Evolutionary conservation across 805 yeast genomes (phyloP).

Genomic region (Schwanniomyces vanrijiae): DNA sequence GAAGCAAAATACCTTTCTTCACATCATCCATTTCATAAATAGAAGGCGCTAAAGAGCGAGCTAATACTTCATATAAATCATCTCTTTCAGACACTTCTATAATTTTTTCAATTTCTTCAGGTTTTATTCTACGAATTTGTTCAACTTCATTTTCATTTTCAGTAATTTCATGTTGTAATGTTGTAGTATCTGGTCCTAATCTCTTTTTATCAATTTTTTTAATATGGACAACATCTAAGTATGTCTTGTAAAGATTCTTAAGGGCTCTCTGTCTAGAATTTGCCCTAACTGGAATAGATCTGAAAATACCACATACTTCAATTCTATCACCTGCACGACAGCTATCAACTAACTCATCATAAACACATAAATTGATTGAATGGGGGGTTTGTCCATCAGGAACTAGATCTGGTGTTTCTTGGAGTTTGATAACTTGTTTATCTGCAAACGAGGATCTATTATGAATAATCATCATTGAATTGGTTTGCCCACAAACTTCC

Average conservation of each 20-base stretch:
- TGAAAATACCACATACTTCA: constrained; percentile 92
- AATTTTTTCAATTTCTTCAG: constrained; percentile 68
- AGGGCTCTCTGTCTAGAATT: constrained; percentile 83
- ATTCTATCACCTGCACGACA: constrained; percentile 96
- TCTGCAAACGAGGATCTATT: constrained; percentile 92
- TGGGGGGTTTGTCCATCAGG: constrained; percentile 99
- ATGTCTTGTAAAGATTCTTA: constrained; percentile 85
- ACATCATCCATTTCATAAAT: constrained; percentile 96
- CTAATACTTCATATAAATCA: constrained; percentile 81
- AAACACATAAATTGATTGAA: constrained; percentile 88
- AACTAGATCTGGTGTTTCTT: constrained; percentile 93
- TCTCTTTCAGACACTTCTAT: constrained; percentile 60
- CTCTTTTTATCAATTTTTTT: constrained; percentile 82
- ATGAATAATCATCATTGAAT: constrained; percentile 88
- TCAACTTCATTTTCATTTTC: constrained; percentile 73
- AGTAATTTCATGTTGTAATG: constrained; percentile 50
- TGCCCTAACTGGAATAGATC: constrained; percentile 88
- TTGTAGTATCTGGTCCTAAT: constrained; percentile 75
- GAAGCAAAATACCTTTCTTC: constrained; percentile 89
- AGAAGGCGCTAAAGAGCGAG: constrained; percentile 95
- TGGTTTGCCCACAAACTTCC: constrained; percentile 73
- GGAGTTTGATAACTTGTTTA: constrained; percentile 90
- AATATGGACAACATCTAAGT: constrained; percentile 90
- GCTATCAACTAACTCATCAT: constrained; percentile 92
- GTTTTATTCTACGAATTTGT: constrained; percentile 67